Evolutionary conservation across 106 monocot species (phyloP), one percentile per base, ranked within the genome.

Genomic region (Apostasia ramifera): DNA sequence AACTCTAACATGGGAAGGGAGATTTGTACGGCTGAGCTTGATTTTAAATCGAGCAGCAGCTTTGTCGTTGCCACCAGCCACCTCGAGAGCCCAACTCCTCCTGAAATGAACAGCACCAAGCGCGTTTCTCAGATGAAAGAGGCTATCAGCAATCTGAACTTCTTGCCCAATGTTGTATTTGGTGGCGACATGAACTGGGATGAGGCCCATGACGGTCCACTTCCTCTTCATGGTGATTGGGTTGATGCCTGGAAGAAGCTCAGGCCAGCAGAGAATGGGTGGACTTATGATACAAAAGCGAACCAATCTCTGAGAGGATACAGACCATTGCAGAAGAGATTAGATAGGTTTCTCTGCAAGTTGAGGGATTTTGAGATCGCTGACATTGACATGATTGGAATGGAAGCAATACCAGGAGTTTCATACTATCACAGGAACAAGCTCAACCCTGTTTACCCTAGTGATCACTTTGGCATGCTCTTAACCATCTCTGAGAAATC

Each of bases 121-220:
- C 59, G 77, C 8, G 62, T 54, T 3, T 40, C 54, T 10, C 66
- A 84, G 46, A 80, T 73, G 2, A 59, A 74, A 39, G 15, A 70
- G 6, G 64, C 76, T 0, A 1, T 84, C 2, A 9, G n/a, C 11
- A 0, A 9, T 0, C 73, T 80, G 40, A 14, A 53, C 11, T 1
- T 0, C 9, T 53, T 39, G 1, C 55, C 48, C 2, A 74, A 84
- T 52, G 80, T 68, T 11, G 57, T 84, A n/a, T 61, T 84, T 40
- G 80, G 80, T 11, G 84, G 80, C 3, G 77, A 80, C 74, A 80
- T 80, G 80, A 84, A 80, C 63, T 84, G 84, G 80, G 57, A 80
- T 10, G 84, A 84, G 44, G 6, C 42, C 1, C 0, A 1, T 1
- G 80, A 80, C 40, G 77, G 73, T 1, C 41, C 12, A 4, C 74